Base-by-base conservation (phyloP, 192 early-diverging fungal species). In the Dissophora ornata region DNA sequence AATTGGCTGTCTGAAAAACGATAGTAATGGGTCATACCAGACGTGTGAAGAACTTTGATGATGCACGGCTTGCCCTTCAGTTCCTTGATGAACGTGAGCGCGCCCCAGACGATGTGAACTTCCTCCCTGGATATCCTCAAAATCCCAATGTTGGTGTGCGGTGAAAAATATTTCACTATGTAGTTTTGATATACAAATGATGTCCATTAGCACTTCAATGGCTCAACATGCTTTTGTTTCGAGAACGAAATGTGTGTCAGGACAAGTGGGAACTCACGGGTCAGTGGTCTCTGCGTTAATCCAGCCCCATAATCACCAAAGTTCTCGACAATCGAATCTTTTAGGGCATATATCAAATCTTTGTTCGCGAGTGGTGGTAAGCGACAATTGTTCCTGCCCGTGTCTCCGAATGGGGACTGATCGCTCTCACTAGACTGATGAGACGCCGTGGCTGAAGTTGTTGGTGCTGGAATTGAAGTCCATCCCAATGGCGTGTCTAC, bases 301-400 rank as follows among this genome's bases (percentile, higher is more conserved):
- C 83, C 83, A 9, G 59, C 38, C 30, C 83, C 83, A 52, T 80
- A 82, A 32, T 84, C 83, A 5, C 83, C 83, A 84, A 82, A 84
- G 67, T 84, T 84, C 16, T 60, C 57, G 4, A 53, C 46, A 56
- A 84, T 73, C 18, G 83, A 82, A 30, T 79, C 79, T 40, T 68
- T 75, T 21, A 84, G 28, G 3, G 64, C 66, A 41, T 26, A 52
- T 36, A 79, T 61, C 11, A 84, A 40, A 42, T 69, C 69, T 26
- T 61, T 69, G 28, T 68, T 69, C 24, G 69, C 55, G 12, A 84
- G 29, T 26, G 60, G 42, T 30, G 67, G 67, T 30, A 77, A 24
- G 8, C 59, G 73, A 62, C 59, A 77, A 28, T 77, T 67, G 40
- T 77, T 61, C 41, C 73, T 77, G 11, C 65, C 73, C 8, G 73